A percentile compares a stretch with the other conserved stretches of the same genome.
Evolutionary conservation across 2,329 filamentous ascomycete genomes (phyloP).

Genomic region (Aspergillus quadrilineatus): DNA sequence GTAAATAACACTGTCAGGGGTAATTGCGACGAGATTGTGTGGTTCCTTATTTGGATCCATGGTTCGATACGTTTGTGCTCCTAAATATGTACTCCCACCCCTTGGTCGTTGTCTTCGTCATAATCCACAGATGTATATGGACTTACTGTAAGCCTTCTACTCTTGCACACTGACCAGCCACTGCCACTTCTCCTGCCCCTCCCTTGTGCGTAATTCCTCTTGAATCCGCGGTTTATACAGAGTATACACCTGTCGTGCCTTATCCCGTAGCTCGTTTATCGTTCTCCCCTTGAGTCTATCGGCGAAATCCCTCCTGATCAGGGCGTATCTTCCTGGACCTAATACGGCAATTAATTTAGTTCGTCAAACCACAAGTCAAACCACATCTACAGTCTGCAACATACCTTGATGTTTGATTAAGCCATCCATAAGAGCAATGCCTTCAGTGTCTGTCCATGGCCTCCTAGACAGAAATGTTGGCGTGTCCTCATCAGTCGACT

Average conservation of each 20-base stretch:
- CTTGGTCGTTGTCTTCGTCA: too few relatives aligned
- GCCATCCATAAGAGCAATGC: conserved; percentile 25
- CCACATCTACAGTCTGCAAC: neutral
- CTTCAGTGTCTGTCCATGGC: conserved; percentile 27
- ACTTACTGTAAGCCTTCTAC: neutral
- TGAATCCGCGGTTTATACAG: conserved; percentile 6
- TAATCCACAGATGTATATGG: too few relatives aligned
- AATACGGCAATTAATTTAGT: neutral
- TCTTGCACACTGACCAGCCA: conserved; percentile 25
- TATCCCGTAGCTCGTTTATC: conserved; percentile 18
- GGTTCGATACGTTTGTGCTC: conserved; percentile 18
- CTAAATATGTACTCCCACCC: neutral
- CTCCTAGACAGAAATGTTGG: neutral
- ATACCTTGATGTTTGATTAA: conserved; percentile 24
- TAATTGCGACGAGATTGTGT: conserved; percentile 1
- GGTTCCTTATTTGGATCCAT: conserved; percentile 23
- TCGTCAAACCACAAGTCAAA: too few relatives aligned
- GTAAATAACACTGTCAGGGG: conserved; percentile 9
- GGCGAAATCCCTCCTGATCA: conserved; percentile 23
- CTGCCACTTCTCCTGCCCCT: conserved; percentile 21
- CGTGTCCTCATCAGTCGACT: neutral
- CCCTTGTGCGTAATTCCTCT: conserved; percentile 15
- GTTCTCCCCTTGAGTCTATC: conserved; percentile 17
- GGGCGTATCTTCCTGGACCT: conserved; percentile 26
- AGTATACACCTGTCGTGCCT: conserved; percentile 19